These are phyloP conservation scores for Nicotiana sylvestris DNA, from an alignment of 257 asterid species.

Conservation along the genomic window DNA sequence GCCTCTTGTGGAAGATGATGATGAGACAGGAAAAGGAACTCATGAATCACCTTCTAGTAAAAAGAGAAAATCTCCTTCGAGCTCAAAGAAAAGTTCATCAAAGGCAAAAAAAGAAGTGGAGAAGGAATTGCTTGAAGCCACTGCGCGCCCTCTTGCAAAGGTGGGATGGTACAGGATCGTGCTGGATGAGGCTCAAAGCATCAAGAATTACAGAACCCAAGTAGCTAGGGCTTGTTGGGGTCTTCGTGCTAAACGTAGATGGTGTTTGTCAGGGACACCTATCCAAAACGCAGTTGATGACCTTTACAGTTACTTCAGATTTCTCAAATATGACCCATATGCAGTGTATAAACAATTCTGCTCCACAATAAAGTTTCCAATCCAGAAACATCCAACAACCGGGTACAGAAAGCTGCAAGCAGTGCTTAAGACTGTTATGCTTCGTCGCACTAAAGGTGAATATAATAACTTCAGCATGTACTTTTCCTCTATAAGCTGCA, in stretches of 20 bases:
- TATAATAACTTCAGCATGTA: background rate
- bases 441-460: slow-evolving; percentile 92
- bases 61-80: slow-evolving; percentile 57
- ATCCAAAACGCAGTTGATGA: slow-evolving; percentile 92
- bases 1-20: slow-evolving; percentile 77
- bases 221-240: slow-evolving; percentile 99
- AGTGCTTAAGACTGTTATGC: slow-evolving; percentile 88
- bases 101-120: slow-evolving; percentile 61
- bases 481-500: slow-evolving; percentile 4
- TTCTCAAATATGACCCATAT: slow-evolving; percentile 90
- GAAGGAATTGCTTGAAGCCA: slow-evolving; percentile 44
- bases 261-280: slow-evolving; percentile 99
- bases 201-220: slow-evolving; percentile 90
- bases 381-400: slow-evolving; percentile 63
- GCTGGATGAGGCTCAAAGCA: slow-evolving; percentile 98
- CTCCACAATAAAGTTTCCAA: slow-evolving; percentile 73
- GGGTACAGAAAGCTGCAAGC: slow-evolving; percentile 91
- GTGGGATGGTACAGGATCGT: slow-evolving; percentile 99
- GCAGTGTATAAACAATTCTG: slow-evolving; percentile 66
- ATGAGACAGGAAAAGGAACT: slow-evolving; percentile 35
- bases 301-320: slow-evolving; percentile 95
- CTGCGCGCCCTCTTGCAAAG: slow-evolving; percentile 85
- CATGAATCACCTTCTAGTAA: slow-evolving; percentile 37
- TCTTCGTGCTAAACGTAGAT: slow-evolving; percentile 96
- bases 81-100: slow-evolving; percentile 41